Evolutionary conservation across 2,329 filamentous ascomycete genomes (phyloP).

Genomic region (Zymoseptoria ardabiliae): DNA sequence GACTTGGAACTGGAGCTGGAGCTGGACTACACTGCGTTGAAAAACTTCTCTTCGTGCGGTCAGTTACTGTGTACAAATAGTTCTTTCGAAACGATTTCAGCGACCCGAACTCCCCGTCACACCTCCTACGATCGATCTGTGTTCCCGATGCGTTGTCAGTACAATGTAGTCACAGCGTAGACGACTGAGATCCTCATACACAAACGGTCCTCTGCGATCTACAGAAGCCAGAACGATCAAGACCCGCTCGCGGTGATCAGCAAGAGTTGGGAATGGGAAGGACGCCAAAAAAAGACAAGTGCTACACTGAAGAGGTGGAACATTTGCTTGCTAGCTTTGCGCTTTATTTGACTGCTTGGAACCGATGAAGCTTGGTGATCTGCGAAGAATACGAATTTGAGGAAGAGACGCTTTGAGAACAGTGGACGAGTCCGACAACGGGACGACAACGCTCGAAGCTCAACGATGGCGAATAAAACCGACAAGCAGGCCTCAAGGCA

Average conservation of each 20-base stretch:
- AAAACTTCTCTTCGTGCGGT: not conserved
- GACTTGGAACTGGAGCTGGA: not conserved
- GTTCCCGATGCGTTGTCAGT: not conserved
- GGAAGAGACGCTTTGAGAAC: not conserved
- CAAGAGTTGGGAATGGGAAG: not conserved
- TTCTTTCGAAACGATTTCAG: not conserved
- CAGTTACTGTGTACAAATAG: not conserved
- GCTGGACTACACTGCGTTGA: not conserved
- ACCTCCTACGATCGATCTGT: not conserved
- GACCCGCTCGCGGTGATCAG: not conserved
- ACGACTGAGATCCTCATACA: not conserved
- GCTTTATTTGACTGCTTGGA: not conserved
- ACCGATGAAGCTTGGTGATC: not conserved
- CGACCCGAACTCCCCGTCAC: not conserved
- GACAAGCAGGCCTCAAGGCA: not conserved
- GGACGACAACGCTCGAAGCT: not conserved
- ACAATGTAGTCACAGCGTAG: not conserved
- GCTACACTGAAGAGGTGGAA: not conserved
- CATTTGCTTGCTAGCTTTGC: not conserved
- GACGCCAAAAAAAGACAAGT: not conserved
- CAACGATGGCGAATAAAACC: not conserved
- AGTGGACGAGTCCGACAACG: not conserved
- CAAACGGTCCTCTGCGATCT: not conserved
- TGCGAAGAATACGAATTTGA: not conserved
- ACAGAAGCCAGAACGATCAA: not conserved